Base-by-base conservation (phyloP, 495 filamentous ascomycete species). In the Choiromyces venosus region DNA sequence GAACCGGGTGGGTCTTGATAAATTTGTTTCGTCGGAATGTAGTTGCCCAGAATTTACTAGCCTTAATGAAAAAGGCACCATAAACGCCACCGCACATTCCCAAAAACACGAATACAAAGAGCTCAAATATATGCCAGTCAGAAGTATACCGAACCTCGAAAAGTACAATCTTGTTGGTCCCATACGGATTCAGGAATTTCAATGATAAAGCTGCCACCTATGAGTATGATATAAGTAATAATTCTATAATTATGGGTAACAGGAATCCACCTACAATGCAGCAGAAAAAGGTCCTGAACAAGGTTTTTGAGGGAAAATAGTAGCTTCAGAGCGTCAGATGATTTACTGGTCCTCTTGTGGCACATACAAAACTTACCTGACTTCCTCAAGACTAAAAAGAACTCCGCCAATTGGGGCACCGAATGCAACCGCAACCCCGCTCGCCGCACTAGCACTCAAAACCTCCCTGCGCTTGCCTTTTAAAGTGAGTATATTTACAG, bases 271-370 rank as follows among this genome's bases (percentile, higher is more conserved):
- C 79, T 81, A 83, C 92, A 78, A 98, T 98, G 83, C 94, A 99
- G 83, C 93, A 97, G 83, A 97, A 99, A 85, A 99, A 98, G 1
- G 95, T 99, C 52, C 95, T 87, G 84, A 99, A 99, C 4, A 99
- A 88, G 3, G 94, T 97, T 83, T 99, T 98, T n/a, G 95, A 92
- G 5, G 94, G 95, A 82, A 97, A 97, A 81, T 97, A 99, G 82
- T 99, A 99, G 82, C 91, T 87, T 37, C 14, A 37, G 69, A 21
- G 74, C 65, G 36, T 75, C 68, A 78, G 71, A 79, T 66, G 29
- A 66, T 65, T 65, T 64, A 67, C n/a, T 16, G 69, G 38, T 69
- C 25, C 42, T 46, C 61, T 14, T 39, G 33, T 52, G 67, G 25
- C 40, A 78, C 76, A 42, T 70, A 73, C 39, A 25, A 39, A 71